phyloP scores from a whole-genome alignment of 2,329 filamentous ascomycete species.

The Zymoseptoria ardabiliae region DNA sequence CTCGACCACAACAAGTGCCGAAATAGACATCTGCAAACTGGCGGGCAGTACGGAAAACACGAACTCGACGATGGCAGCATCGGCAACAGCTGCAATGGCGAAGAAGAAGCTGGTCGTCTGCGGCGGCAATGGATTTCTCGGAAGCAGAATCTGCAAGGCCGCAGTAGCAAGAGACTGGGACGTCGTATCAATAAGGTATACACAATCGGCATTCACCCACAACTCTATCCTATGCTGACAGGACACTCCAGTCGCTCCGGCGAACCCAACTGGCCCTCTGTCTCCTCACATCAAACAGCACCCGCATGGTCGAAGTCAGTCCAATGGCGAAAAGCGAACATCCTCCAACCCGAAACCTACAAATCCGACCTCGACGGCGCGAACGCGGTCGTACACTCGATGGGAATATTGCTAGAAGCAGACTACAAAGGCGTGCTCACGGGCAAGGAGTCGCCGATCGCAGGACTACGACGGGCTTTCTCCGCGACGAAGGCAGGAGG shows the following conservation, averaged over 20 bases:
- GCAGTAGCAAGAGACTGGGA: constrained; percentile 82
- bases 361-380: constrained; percentile 66
- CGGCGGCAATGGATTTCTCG: constrained; percentile 86
- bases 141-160: constrained; percentile 79
- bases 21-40: no score
- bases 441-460: constrained; percentile 73
- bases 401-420: constrained; percentile 93
- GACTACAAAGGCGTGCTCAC: constrained; percentile 93
- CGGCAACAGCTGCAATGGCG: constrained; percentile 14
- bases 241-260: constrained; percentile 65
- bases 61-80: constrained; percentile 9
- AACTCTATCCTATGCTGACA: not conserved
- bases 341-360: constrained; percentile 77
- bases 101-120: constrained; percentile 81
- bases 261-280: constrained; percentile 72
- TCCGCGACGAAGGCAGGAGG: constrained; percentile 54
- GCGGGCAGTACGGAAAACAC: not conserved
- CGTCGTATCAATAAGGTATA: constrained; percentile 83
- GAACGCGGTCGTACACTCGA: constrained; percentile 82
- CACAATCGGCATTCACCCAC: not conserved
- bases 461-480: constrained; percentile 73
- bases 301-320: constrained; percentile 79
- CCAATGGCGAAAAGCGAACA: constrained; percentile 80
- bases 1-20: no score
- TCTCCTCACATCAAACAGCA: constrained; percentile 62